These are phyloP conservation scores for Leptographium flavum DNA, from an alignment of 2,329 filamentous ascomycete species.

Conservation along the genomic window DNA sequence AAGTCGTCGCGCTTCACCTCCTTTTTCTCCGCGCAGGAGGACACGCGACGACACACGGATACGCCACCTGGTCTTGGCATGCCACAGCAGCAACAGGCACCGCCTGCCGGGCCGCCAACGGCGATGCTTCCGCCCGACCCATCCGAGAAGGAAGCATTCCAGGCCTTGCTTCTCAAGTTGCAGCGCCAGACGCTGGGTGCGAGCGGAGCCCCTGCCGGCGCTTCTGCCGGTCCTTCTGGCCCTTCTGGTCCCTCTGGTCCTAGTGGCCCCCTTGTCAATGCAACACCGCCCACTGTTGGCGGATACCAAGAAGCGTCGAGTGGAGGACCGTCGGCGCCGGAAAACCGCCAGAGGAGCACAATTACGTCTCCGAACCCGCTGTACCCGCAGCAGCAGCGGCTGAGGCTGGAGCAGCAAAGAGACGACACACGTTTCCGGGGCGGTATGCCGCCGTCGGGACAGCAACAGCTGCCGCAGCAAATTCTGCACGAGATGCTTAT, in stretches of 20 bases:
- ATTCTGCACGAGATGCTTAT: slow-evolving; percentile 21
- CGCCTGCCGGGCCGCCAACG: slow-evolving; percentile 8
- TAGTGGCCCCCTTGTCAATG: neutral
- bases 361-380: slow-evolving; percentile 31
- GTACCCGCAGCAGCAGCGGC: slow-evolving; percentile 22
- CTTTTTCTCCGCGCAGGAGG: slow-evolving; percentile 53
- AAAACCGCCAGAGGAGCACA: slow-evolving; percentile 21
- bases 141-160: slow-evolving; percentile 75
- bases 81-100: slow-evolving; percentile 14
- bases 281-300: slow-evolving; percentile 1
- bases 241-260: too few species aligned
- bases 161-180: slow-evolving; percentile 69
- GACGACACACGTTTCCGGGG: slow-evolving; percentile 26
- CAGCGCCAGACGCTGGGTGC: slow-evolving; percentile 37
- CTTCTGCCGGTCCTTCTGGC: too few species aligned
- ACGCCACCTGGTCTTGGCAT: slow-evolving; percentile 17
- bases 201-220: slow-evolving; percentile 6
- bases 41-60: slow-evolving; percentile 33
- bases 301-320: slow-evolving; percentile 10
- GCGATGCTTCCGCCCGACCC: slow-evolving; percentile 23
- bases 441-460: slow-evolving; percentile 11
- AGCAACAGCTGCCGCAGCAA: slow-evolving; percentile 29
- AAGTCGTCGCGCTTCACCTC: slow-evolving; percentile 80
- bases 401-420: slow-evolving; percentile 17
- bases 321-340: slow-evolving; percentile 8